Evolutionary conservation across 768 basidiomycete genomes (phyloP), one percentile per base, ranked within the genome.

Genomic region (Suillus spraguei): DNA sequence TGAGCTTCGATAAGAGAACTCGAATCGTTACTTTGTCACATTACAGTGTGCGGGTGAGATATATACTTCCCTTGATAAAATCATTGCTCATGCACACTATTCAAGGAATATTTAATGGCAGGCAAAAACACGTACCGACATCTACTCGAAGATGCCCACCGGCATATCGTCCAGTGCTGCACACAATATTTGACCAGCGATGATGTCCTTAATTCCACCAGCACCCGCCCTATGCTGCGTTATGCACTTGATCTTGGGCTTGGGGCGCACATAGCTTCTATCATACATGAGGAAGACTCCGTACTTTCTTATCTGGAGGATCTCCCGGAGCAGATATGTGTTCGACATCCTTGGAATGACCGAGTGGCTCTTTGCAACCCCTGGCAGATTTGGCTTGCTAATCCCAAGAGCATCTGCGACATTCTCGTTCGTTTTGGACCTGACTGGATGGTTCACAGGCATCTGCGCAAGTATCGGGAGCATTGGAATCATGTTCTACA

Each of bases 11-110:
- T 33, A 61, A 67, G 28, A 56, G 61, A 33, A 67, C 66, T 2
- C 38, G 28, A 5, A 35, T 65, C 10, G 16, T 69, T 2, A 60
- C 64, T 5, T 49, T 71, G 13, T 71, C 70, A 2, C 70, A 71
- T 49, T 71, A 65, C n/a, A 71, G 70, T 39, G 70, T 71, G 55
- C 71, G 69, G 64, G 70, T 69, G 52, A 49, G 63, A 38, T 9
- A 4, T 11, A 33, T 24, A 8, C 13, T 4, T 59, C 13, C 13
- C 3, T 10, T 4, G 5, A 38, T 20, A 47, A 59, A 2, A 44
- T 38, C 17, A 6, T 20, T 24, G 5, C 42, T 59, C 16, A 59
- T 13, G 56, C 20, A 33, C 28, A 2, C 1, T 2, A n/a, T 33
- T 42, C 28, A 2, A 60, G 59, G 59, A 60, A 35, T 60, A 60